A percentile compares a stretch with the other conserved stretches of the same genome.
Evolutionary conservation across 345 rosid species (phyloP).

Genomic region (Citrus inodora): DNA sequence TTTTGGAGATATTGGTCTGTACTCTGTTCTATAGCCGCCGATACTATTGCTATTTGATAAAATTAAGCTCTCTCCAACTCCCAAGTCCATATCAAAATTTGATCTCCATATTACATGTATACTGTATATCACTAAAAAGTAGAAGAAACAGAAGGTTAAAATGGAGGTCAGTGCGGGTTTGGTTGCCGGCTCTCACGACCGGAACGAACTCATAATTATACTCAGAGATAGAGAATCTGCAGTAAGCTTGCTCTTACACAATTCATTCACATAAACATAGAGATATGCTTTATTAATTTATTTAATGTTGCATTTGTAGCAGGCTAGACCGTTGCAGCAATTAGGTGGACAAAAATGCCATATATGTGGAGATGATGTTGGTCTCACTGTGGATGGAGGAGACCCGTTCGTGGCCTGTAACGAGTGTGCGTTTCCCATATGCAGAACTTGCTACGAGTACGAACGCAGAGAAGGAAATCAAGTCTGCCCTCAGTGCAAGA

Average conservation of each 20-base stretch:
- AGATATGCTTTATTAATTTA: neutral
- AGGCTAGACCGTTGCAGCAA: constrained; percentile 25
- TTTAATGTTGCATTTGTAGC: neutral
- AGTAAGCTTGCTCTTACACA: constrained; percentile 13
- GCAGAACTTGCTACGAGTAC: constrained; percentile 54
- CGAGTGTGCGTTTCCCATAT: constrained; percentile 65
- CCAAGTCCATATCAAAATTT: too few relatives aligned
- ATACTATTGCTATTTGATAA: neutral
- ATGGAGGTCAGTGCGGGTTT: constrained; percentile 43
- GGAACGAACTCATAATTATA: constrained; percentile 45
- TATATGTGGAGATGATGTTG: constrained; percentile 52
- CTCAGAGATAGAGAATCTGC: constrained; percentile 24
- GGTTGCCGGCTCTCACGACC: constrained; percentile 52
- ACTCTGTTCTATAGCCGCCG: neutral
- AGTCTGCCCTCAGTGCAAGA: constrained; percentile 58
- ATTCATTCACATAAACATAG: neutral
- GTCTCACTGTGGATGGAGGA: constrained; percentile 40
- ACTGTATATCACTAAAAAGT: too few relatives aligned
- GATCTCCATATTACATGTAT: neutral
- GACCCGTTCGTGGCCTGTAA: constrained; percentile 53
- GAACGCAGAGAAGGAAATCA: constrained; percentile 58
- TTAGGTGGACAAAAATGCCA: constrained; percentile 38
- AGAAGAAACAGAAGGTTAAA: neutral
- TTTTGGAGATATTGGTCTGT: neutral
- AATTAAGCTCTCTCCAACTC: neutral